These are phyloP conservation scores for Ogataea pignaliae DNA, from an alignment of 805 yeast species.

Conservation along the genomic window DNA sequence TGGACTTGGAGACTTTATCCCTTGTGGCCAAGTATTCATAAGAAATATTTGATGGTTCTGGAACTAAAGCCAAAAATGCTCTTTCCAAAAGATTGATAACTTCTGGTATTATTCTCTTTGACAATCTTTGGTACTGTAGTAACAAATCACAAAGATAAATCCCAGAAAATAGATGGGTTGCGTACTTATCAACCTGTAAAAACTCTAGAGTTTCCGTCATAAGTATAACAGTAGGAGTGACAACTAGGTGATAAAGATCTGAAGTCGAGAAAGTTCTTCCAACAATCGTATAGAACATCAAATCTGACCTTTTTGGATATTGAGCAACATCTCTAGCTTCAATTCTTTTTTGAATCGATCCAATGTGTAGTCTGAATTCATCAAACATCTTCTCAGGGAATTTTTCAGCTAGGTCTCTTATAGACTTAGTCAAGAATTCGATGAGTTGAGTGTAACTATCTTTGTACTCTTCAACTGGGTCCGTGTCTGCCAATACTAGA, in stretches of 20 bases:
- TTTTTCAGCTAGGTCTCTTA: constrained; percentile 59
- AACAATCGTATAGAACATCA: constrained; percentile 62
- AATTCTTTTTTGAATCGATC: constrained; percentile 51
- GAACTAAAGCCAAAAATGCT: constrained; percentile 41
- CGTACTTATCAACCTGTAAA: constrained; percentile 30
- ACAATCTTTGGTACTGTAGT: constrained; percentile 67
- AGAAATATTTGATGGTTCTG: constrained; percentile 27
- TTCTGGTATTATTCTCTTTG: constrained; percentile 85
- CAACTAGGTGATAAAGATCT: constrained; percentile 89
- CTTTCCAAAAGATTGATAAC: constrained; percentile 54
- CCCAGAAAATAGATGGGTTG: constrained; percentile 45
- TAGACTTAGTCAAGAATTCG: constrained; percentile 35
- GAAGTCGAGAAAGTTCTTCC: constrained; percentile 89
- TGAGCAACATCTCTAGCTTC: constrained; percentile 21
- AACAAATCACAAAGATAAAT: constrained; percentile 61
- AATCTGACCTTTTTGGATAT: constrained; percentile 47
- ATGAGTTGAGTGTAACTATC: constrained; percentile 29
- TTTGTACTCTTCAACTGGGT: constrained; percentile 17
- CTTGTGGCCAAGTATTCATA: constrained; percentile 18
- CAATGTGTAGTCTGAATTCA: constrained; percentile 53
- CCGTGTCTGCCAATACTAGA: constrained; percentile 41
- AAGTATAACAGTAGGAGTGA: constrained; percentile 74
- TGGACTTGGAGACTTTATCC: constrained; percentile 9
- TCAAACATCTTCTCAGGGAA: constrained; percentile 62
- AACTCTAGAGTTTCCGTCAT: constrained; percentile 68